These are phyloP conservation scores for Stellera chamaejasme DNA, from an alignment of 345 rosid genomes.

Conservation along the genomic window DNA sequence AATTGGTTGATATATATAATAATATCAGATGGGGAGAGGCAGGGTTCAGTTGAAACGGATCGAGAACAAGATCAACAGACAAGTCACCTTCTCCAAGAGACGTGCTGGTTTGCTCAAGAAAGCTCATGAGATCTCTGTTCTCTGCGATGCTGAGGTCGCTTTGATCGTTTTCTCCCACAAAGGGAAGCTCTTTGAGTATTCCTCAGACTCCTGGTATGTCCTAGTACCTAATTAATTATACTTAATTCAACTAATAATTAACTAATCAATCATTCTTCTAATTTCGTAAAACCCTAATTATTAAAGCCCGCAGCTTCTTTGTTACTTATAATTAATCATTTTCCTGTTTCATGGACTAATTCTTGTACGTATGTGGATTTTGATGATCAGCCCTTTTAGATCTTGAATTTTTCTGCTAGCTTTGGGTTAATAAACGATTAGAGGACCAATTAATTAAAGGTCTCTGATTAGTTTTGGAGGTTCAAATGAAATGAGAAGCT, in stretches of 20 bases:
- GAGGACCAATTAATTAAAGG: no score
- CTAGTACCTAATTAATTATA: no score
- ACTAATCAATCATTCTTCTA: no score
- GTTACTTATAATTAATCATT: no score
- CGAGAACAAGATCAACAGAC: conserved; percentile 76
- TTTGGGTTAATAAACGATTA: no score
- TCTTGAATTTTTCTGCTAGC: not conserved
- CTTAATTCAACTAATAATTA: no score
- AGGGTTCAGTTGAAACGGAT: conserved; percentile 85
- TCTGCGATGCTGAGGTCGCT: conserved; percentile 76
- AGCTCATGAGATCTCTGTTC: conserved; percentile 78
- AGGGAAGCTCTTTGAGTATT: conserved; percentile 73
- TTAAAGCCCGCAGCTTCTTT: not conserved
- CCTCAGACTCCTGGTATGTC: conserved; percentile 50
- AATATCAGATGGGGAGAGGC: conserved; percentile 53
- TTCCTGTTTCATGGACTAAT: no score
- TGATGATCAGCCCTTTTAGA: not conserved
- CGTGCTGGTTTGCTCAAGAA: conserved; percentile 69
- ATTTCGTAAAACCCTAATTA: no score
- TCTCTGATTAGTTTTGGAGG: no score
- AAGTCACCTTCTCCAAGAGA: conserved; percentile 74
- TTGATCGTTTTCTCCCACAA: conserved; percentile 70
- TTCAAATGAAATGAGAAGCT: no score
- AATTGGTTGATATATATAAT: no score
- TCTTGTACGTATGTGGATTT: no score